Evolutionary conservation across 495 filamentous ascomycete genomes (phyloP), one percentile per base, ranked within the genome.

Genomic region (Podospora tetraspora): DNA sequence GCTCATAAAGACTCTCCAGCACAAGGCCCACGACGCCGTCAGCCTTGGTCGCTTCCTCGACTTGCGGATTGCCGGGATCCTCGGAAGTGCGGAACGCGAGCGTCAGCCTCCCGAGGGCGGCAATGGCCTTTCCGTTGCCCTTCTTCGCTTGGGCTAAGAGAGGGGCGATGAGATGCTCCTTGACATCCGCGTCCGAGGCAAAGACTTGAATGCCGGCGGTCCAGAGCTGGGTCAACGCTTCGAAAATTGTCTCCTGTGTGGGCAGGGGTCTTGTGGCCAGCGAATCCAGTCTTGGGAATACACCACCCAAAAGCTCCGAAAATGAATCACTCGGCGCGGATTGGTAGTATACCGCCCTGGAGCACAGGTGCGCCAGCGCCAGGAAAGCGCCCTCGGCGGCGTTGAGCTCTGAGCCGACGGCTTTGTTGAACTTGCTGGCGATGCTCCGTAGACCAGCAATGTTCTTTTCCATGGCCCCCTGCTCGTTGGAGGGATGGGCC

Each of bases 51-150:
- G 68, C 74, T 34, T n/a, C 24, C 23, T 68, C 64, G 12, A 62
- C 64, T 9, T 71, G 76, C 57, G 62, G 19, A n/a, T n/a, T 52
- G 32, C 11, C 12, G 6, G 43, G 8, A 16, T 52, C 43, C 43
- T 52, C 43, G 43, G 43, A n/a, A 5, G 43, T 52, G 43, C 43
- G 67, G 22, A 86, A 73, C 73, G 89, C 80, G 73, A 89, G 79
- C 62, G 87, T 77, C 66, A 90, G 70, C 74, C 87, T 83, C 3
- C 94, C 95, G 10, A 99, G 80, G 1, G 91, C 84, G 16, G 82
- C 76, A 63, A 97, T 93, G 2, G 94, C 89, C 63, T 85, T 89
- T 64, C 96, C 93, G 69, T 92, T 90, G 57, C 93, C 92, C 62
- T 88, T 84, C 74, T 90, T 91, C n/a, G 93, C 90, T 58, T 88